Evolutionary conservation across 73 alveolate species (phyloP).

Genomic region (Paramecium sonneborni): DNA sequence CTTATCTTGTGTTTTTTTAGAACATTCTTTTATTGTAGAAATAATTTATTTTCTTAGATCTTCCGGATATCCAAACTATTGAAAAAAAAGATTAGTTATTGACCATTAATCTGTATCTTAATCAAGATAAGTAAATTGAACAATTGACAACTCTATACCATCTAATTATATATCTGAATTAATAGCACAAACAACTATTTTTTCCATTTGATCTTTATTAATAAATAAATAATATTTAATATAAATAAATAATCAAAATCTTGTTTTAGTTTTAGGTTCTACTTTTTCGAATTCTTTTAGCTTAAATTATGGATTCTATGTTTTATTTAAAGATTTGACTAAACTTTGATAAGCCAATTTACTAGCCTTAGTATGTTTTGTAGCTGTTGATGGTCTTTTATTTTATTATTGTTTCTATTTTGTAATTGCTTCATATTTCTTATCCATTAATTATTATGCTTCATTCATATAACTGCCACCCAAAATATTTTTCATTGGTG

Average conservation of each 20-base stretch:
- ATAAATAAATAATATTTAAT: background rate
- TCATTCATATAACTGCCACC: slow-evolving; percentile 28
- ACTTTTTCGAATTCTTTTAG: background rate
- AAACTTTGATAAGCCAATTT: background rate
- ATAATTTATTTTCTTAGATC: background rate
- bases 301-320: background rate
- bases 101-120: background rate
- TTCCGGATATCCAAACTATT: background rate
- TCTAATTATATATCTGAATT: background rate
- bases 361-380: slow-evolving; percentile 14
- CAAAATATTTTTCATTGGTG: slow-evolving; percentile 75
- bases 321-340: background rate
- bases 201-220: background rate
- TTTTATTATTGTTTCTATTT: background rate
- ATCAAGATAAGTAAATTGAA: background rate
- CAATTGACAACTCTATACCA: background rate
- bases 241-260: slow-evolving; percentile 4
- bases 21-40: background rate
- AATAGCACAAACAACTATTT: background rate
- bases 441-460: slow-evolving; percentile 29
- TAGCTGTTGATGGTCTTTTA: background rate
- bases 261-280: background rate
- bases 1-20: background rate
- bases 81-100: background rate
- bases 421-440: background rate